A percentile compares a stretch with the other conserved stretches of the same genome.
Evolutionary conservation across 495 filamentous ascomycete genomes (phyloP).

Genomic region (Margaritispora aquatica): DNA sequence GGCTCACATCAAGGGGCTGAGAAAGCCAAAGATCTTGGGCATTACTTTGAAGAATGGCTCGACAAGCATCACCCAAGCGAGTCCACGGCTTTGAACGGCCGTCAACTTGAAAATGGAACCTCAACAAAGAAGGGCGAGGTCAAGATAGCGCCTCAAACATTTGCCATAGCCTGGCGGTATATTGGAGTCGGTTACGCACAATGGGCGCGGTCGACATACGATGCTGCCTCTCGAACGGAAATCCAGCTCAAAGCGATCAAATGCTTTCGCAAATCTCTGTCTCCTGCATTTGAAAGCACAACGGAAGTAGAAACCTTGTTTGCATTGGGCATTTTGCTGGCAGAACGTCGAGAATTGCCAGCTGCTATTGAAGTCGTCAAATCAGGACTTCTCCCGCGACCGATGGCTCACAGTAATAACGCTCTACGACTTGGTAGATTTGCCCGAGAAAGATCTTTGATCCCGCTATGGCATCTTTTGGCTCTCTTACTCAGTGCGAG

Average conservation of each 20-base stretch:
- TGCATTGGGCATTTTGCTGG: conserved; percentile 69
- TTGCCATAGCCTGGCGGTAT: conserved; percentile 68
- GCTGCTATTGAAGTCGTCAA: conserved; percentile 72
- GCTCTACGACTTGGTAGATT: conserved; percentile 32
- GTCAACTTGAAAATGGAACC: conserved; percentile 28
- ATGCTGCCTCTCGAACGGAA: conserved; percentile 59
- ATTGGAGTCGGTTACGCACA: conserved; percentile 78
- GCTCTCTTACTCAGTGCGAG: conserved; percentile 78
- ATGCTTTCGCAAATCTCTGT: conserved; percentile 64
- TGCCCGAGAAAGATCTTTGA: conserved; percentile 46
- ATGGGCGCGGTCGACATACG: conserved; percentile 75
- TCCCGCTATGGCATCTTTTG: conserved; percentile 80
- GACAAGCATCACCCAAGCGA: conserved; percentile 34
- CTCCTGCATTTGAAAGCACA: conserved; percentile 53
- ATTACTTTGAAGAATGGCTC: conserved; percentile 61
- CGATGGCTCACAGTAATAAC: conserved; percentile 17
- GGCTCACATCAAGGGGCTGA: conserved; percentile 67
- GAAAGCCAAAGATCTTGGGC: conserved; percentile 62
- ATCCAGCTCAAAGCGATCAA: conserved; percentile 67
- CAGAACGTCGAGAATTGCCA: conserved; percentile 71
- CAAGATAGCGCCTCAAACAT: conserved; percentile 28
- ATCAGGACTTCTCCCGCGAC: conserved; percentile 37
- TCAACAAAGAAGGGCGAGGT: not conserved
- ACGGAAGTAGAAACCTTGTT: conserved; percentile 67
- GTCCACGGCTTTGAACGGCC: conserved; percentile 27